Conservation (phyloP, 805 yeast genomes). For the Nakazawaea peltata region DNA sequence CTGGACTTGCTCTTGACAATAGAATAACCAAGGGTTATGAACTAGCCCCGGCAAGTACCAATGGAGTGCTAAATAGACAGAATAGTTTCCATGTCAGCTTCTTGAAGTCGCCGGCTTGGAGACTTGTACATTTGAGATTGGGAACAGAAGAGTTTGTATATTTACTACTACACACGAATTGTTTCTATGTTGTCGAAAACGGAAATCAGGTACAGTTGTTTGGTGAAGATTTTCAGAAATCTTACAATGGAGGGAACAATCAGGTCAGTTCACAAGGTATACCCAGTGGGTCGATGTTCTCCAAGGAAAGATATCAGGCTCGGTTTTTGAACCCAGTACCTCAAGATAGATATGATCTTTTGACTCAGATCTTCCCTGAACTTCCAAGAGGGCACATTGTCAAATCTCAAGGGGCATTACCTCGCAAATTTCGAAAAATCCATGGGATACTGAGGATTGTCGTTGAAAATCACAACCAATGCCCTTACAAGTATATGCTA, state of each 20-base stretch:
- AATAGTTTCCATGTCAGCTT: conserved; percentile 29
- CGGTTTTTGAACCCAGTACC: conserved; percentile 17
- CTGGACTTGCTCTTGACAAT: conserved; percentile 22
- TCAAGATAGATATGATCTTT: conserved; percentile 7
- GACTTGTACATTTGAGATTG: conserved; percentile 26
- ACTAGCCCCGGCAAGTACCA: conserved; percentile 21
- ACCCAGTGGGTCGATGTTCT: conserved; percentile 18
- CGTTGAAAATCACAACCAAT: conserved; percentile 24
- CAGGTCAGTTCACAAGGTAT: conserved; percentile 6
- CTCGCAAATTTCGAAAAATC: conserved; percentile 17
- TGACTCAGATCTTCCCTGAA: conserved; percentile 11
- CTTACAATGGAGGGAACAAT: background rate
- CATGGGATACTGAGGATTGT: conserved; percentile 16
- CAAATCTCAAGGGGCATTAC: conserved; percentile 10
- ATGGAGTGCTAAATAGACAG: conserved; percentile 18
- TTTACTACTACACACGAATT: conserved; percentile 28
- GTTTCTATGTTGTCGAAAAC: conserved; percentile 21
- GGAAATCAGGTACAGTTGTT: conserved; percentile 18
- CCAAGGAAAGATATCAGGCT: conserved; percentile 14
- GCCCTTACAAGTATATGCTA: conserved; percentile 28
- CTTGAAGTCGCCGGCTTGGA: conserved; percentile 39
- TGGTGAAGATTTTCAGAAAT: conserved; percentile 13
- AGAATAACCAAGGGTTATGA: conserved; percentile 35
- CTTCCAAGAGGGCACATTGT: no score
- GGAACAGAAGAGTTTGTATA: conserved; percentile 32